phyloP scores from a whole-genome alignment of 2,329 filamentous ascomycete genomes.

The Neofusicoccum cordaticola region DNA sequence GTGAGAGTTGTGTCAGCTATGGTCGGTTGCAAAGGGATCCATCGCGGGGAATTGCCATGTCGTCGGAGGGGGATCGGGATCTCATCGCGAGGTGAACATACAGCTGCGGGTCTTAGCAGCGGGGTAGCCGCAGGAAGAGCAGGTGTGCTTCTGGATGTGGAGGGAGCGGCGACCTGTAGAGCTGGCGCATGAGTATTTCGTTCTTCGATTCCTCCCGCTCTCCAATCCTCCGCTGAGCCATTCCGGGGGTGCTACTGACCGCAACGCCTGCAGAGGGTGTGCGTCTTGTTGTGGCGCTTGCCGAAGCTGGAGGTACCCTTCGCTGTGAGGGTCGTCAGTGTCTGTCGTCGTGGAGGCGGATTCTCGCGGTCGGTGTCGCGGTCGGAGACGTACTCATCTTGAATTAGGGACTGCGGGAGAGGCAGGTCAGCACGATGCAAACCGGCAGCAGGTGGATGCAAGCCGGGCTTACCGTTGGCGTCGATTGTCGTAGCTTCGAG shows the following conservation, averaged over 20 bases:
- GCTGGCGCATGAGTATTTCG: slow-evolving; percentile 33
- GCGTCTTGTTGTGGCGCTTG: slow-evolving; percentile 95
- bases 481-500: slow-evolving; percentile 18
- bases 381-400: slow-evolving; percentile 56
- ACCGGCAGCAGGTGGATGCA: neutral
- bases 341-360: slow-evolving; percentile 25
- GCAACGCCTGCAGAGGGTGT: slow-evolving; percentile 97
- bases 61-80: neutral
- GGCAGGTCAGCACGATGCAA: neutral
- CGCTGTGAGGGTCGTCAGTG: slow-evolving; percentile 55
- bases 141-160: slow-evolving; percentile 99
- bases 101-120: slow-evolving; percentile 97
- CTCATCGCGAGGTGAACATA: slow-evolving; percentile 58
- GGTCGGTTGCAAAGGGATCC: neutral
- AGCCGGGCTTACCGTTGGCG: slow-evolving; percentile 9
- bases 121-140: slow-evolving; percentile 93
- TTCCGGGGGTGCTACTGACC: slow-evolving; percentile 61
- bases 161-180: slow-evolving; percentile 82
- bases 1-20: slow-evolving; percentile 27
- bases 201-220: slow-evolving; percentile 18
- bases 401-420: slow-evolving; percentile 46
- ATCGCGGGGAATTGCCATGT: slow-evolving; percentile 14
- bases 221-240: slow-evolving; percentile 8
- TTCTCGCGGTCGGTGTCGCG: slow-evolving; percentile 14
- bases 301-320: slow-evolving; percentile 72